Percentiles rank a stretch among this genome's conserved stretches.
These are phyloP conservation scores for Eucalyptus tenuipes DNA, from an alignment of 345 rosid species.

Conservation along the genomic window DNA sequence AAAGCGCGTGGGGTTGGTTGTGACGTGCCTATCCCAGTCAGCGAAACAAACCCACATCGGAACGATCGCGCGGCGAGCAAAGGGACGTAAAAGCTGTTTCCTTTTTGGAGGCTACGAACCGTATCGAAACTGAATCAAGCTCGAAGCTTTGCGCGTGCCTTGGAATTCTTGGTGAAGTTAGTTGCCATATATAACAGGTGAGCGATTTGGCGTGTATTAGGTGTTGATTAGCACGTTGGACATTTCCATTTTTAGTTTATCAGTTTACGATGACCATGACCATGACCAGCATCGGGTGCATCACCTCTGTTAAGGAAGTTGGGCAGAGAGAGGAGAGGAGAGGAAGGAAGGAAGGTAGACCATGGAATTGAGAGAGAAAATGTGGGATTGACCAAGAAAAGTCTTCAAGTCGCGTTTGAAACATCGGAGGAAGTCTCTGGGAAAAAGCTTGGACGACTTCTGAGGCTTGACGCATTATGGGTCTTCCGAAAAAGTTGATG, in stretches of 20 bases:
- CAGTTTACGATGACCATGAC: not conserved
- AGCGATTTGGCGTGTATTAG: not conserved
- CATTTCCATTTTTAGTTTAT: not conserved
- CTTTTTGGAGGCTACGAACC: too few species aligned
- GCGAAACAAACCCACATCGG: not conserved
- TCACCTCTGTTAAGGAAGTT: fast-evolving
- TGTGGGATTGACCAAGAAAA: fast-evolving
- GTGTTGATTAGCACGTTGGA: not conserved
- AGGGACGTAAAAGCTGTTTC: not conserved
- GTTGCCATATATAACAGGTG: not conserved
- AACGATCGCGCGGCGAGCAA: not conserved
- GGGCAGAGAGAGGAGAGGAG: not conserved
- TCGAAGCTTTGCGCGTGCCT: not conserved
- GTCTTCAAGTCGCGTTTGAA: not conserved
- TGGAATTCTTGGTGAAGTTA: not conserved
- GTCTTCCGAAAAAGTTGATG: not conserved
- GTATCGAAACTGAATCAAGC: not conserved
- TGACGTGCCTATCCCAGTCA: fast-evolving
- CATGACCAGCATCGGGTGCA: not conserved
- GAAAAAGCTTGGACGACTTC: not conserved
- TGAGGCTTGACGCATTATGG: not conserved
- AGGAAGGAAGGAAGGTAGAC: not conserved
- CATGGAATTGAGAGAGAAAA: not conserved
- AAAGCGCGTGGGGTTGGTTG: not conserved
- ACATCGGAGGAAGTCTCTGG: not conserved